A percentile compares a stretch with the other conserved stretches of the same genome.
phyloP scores from a whole-genome alignment of 2,329 filamentous ascomycete species.

The Monilinia vaccinii-corymbosi region DNA sequence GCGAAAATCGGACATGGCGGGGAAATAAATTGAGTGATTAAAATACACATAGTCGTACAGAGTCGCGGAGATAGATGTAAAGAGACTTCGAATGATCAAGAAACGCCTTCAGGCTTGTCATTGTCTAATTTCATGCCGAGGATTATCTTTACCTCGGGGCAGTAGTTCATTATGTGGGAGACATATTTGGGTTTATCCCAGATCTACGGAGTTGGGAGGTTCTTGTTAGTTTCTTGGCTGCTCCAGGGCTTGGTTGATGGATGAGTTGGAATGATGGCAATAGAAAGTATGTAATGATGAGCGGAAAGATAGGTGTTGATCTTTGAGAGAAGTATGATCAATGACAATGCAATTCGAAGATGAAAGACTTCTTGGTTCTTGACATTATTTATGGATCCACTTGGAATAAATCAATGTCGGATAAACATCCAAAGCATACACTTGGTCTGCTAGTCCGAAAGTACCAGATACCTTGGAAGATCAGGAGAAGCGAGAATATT shows the following conservation, averaged over 20 bases:
- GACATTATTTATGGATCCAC: too few relatives aligned
- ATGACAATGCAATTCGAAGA: too few relatives aligned
- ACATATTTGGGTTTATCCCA: slow-evolving; percentile 39
- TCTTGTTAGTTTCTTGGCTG: slow-evolving; percentile 7
- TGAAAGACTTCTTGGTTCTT: too few relatives aligned
- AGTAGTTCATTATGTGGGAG: slow-evolving; percentile 44
- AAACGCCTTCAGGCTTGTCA: slow-evolving; percentile 4
- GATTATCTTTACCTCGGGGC: slow-evolving; percentile 46
- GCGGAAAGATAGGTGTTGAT: too few relatives aligned
- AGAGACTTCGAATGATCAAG: not conserved
- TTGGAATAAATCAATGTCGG: too few relatives aligned
- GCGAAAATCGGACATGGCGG: not conserved
- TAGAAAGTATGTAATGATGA: not conserved
- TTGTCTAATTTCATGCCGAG: slow-evolving; percentile 46
- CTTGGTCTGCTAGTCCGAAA: too few relatives aligned
- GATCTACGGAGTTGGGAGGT: slow-evolving; percentile 33
- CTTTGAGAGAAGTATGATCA: not conserved
- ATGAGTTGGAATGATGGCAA: too few relatives aligned
- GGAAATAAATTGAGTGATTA: not conserved
- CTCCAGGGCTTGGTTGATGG: too few relatives aligned
- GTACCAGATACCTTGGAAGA: not conserved
- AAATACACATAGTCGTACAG: not conserved
- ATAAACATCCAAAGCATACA: too few relatives aligned
- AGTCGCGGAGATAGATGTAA: not conserved
- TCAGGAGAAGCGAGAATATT: not conserved